Percentiles rank a stretch among this genome's conserved stretches.
These are phyloP conservation scores for Orbilia javanica DNA, from an alignment of 2,329 filamentous ascomycete genomes.

Conservation along the genomic window DNA sequence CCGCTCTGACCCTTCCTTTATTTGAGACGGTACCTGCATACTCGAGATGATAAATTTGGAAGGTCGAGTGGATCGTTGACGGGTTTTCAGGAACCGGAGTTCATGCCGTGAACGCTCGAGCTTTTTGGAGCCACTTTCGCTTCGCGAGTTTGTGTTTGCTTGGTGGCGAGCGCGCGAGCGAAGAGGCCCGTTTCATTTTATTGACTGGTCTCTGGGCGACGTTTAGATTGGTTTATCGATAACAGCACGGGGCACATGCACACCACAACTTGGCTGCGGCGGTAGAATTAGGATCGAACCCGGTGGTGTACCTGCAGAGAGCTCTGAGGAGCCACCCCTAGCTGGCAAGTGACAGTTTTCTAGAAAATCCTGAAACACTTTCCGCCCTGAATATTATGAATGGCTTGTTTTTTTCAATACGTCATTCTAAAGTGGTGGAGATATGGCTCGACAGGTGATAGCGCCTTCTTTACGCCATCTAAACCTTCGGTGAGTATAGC, in stretches of 20 bases:
- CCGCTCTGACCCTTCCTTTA: conserved; percentile 48
- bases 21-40: conserved; percentile 58
- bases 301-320: too few species aligned
- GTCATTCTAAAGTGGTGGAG: conserved; percentile 26
- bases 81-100: conserved; percentile 51
- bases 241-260: conserved; percentile 14
- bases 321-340: conserved; percentile 5
- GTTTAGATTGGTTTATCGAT: conserved; percentile 37
- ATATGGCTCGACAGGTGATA: not conserved
- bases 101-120: conserved; percentile 19
- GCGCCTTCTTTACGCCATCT: conserved; percentile 14
- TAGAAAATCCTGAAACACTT: conserved; percentile 57
- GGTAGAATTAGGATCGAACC: not conserved
- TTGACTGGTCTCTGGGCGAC: not conserved
- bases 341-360: conserved; percentile 36
- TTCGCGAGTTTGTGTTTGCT: conserved; percentile 29
- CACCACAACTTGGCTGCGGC: not conserved
- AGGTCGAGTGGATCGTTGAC: conserved; percentile 26
- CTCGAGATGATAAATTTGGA: conserved; percentile 50
- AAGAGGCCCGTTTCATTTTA: conserved; percentile 19
- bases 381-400: conserved; percentile 21
- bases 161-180: conserved; percentile 15
- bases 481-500: not conserved
- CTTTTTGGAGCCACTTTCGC: conserved; percentile 24
- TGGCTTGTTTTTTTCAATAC: conserved; percentile 19